These are phyloP conservation scores for Penstemon barbatus DNA, from an alignment of 257 asterid species.

Conservation along the genomic window DNA sequence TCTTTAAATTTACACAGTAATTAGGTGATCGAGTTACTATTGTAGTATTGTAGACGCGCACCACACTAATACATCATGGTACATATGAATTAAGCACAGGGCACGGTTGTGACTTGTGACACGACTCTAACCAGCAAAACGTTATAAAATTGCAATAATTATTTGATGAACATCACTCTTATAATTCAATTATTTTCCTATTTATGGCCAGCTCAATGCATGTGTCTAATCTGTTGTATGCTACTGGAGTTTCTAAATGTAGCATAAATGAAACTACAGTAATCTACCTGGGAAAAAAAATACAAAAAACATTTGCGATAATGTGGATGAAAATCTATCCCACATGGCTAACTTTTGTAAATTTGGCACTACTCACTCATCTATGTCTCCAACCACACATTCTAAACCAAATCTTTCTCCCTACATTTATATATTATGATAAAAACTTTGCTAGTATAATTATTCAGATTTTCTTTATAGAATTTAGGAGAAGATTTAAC, in stretches of 20 bases:
- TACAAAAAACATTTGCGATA: slow-evolving; percentile 29
- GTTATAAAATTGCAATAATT: too few species aligned
- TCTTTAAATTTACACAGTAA: too few species aligned
- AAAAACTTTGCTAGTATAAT: background rate
- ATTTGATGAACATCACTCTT: background rate
- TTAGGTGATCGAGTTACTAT: too few species aligned
- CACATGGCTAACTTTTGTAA: slow-evolving; percentile 35
- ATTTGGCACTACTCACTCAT: slow-evolving; percentile 45
- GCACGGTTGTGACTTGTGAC: too few species aligned
- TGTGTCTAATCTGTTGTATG: slow-evolving; percentile 8
- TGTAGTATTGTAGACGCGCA: too few species aligned
- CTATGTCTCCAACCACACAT: slow-evolving; percentile 56
- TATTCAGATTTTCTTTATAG: background rate
- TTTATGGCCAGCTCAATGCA: slow-evolving; percentile 4
- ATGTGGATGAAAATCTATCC: slow-evolving; percentile 52
- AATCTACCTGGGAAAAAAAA: background rate
- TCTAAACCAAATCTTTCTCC: slow-evolving; percentile 32
- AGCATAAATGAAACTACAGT: slow-evolving; percentile 1
- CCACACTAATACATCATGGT: too few species aligned
- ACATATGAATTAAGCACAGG: too few species aligned
- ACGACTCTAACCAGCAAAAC: too few species aligned
- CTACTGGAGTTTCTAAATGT: slow-evolving; percentile 6
- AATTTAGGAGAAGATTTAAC: background rate
- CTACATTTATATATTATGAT: slow-evolving; percentile 26
- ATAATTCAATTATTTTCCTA: too few species aligned